phyloP scores from a whole-genome alignment of 257 asterid species.

The Scutellaria minor region DNA sequence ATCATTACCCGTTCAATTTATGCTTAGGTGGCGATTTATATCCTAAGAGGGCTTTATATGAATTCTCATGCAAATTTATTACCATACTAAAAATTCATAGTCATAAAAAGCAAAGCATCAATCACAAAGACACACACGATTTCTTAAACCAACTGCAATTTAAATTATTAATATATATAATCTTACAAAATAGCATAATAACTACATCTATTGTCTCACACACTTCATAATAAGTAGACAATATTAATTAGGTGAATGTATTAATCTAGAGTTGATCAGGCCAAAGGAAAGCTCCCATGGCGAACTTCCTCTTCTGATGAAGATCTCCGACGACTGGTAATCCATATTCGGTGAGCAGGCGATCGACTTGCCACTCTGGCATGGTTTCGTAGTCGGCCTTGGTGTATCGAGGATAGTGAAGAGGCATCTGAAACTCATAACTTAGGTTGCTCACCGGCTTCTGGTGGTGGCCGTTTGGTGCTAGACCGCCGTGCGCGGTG shows the following conservation, averaged over 20 bases:
- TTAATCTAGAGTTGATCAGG: constrained; percentile 38
- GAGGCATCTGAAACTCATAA: constrained; percentile 47
- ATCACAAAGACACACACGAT: no score
- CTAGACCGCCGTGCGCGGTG: constrained; percentile 32
- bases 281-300: constrained; percentile 61
- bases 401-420: constrained; percentile 51
- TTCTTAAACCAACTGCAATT: no score
- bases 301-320: constrained; percentile 54
- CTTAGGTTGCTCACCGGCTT: background rate
- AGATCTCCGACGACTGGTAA: constrained; percentile 47
- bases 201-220: no score
- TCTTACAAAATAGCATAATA: no score
- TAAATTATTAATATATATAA: no score
- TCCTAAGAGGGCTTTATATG: no score
- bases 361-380: constrained; percentile 55
- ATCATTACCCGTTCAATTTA: no score
- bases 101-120: no score
- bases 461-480: constrained; percentile 17
- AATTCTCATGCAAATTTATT: no score
- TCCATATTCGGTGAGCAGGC: constrained; percentile 48
- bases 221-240: background rate
- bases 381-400: constrained; percentile 52
- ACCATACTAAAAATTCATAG: no score
- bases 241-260: background rate
- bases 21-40: no score